Evolutionary conservation across 2,329 filamentous ascomycete genomes (phyloP).

Genomic region (Paraconiothyrium brasiliense): DNA sequence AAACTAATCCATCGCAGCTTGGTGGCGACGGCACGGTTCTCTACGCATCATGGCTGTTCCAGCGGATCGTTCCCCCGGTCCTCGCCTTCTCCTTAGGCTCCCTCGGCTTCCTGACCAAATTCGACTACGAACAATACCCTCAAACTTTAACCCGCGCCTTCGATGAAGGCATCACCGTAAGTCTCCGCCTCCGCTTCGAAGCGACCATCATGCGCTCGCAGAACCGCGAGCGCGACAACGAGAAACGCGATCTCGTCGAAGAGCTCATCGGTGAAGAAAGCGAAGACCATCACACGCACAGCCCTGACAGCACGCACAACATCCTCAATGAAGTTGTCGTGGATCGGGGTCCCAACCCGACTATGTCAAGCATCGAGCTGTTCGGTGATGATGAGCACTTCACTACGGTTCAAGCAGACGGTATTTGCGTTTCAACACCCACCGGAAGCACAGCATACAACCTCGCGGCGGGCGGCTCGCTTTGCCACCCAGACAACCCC

Average conservation of each 20-base stretch:
- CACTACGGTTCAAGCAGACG: constrained; percentile 91
- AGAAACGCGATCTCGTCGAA: constrained; percentile 70
- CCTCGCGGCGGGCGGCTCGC: constrained; percentile 90
- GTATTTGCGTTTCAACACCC: constrained; percentile 91
- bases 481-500: constrained; percentile 95
- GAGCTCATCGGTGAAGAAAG: constrained; percentile 88
- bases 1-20: constrained; percentile 56
- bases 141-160: constrained; percentile 77
- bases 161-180: constrained; percentile 85
- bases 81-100: constrained; percentile 91
- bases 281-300: constrained; percentile 85
- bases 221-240: constrained; percentile 50
- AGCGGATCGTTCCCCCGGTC: constrained; percentile 91
- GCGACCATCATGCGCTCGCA: constrained; percentile 89
- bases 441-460: constrained; percentile 97
- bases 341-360: constrained; percentile 91
- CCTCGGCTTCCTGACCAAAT: constrained; percentile 94
- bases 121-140: constrained; percentile 83
- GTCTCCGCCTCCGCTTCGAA: constrained; percentile 87
- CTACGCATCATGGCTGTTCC: constrained; percentile 96
- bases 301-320: constrained; percentile 83
- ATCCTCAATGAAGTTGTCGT: constrained; percentile 98
- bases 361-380: constrained; percentile 90
- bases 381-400: constrained; percentile 97
- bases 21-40: constrained; percentile 97